Percentiles rank a stretch among this genome's conserved stretches.
These are phyloP conservation scores for Takashimella koratensis DNA, from an alignment of 1,284 basidiomycete genomes.

Conservation along the genomic window DNA sequence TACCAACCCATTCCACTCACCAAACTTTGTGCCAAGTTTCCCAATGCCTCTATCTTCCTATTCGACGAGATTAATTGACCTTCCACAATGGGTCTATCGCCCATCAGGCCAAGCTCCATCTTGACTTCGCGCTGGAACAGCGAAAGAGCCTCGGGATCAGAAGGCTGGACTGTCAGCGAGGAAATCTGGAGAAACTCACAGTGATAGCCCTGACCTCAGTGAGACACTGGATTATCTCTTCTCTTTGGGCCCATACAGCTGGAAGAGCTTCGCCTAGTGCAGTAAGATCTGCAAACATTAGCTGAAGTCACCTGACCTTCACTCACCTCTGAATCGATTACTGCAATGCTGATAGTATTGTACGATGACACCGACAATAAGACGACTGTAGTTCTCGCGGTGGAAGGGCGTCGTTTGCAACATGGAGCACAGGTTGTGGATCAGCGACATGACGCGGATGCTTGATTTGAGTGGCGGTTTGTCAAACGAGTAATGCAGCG, in stretches of 20 bases:
- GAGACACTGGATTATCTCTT: constrained; percentile 71
- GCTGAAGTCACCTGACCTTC: neutral
- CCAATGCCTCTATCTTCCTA: constrained; percentile 71
- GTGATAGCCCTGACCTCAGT: constrained; percentile 47
- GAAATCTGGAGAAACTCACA: constrained; percentile 24
- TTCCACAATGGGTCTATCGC: constrained; percentile 55
- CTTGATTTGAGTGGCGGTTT: constrained; percentile 65
- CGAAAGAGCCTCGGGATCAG: constrained; percentile 40
- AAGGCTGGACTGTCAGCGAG: constrained; percentile 11
- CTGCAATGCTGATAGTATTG: constrained; percentile 95
- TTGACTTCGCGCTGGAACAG: constrained; percentile 63
- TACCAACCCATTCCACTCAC: constrained; percentile 53
- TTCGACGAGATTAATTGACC: constrained; percentile 71
- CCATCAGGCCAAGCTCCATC: constrained; percentile 65
- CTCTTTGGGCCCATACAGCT: constrained; percentile 78
- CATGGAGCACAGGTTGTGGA: constrained; percentile 91
- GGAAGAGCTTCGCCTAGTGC: constrained; percentile 52
- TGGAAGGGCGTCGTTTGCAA: constrained; percentile 93
- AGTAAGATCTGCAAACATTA: constrained; percentile 3
- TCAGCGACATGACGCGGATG: constrained; percentile 80
- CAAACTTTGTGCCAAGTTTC: constrained; percentile 78
- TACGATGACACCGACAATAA: constrained; percentile 91
- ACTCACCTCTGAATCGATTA: constrained; percentile 67
- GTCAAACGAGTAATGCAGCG: constrained; percentile 10
- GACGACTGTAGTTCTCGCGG: constrained; percentile 84